phyloP scores from a whole-genome alignment of 768 basidiomycete genomes.

The Calocera viscosa region DNA sequence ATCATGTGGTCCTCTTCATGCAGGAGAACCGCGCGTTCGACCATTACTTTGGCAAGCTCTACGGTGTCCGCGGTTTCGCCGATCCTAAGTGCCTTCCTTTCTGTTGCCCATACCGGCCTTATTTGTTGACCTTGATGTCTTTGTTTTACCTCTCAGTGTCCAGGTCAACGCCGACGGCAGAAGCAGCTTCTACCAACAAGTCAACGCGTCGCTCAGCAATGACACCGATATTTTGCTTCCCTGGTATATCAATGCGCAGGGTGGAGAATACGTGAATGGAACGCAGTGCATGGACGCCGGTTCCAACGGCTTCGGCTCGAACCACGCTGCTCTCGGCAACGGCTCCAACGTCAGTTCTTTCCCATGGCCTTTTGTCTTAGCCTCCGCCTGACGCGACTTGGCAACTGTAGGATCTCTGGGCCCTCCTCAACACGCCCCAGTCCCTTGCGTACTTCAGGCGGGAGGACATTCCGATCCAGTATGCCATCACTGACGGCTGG shows the following conservation, averaged over 20 bases:
- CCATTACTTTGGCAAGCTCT: constrained; percentile 17
- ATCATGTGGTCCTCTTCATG: constrained; percentile 19
- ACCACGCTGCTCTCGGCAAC: constrained; percentile 13
- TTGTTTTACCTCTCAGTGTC: not conserved
- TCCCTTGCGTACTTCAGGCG: constrained; percentile 14
- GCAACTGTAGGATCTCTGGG: constrained; percentile 13
- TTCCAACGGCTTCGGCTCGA: constrained; percentile 12
- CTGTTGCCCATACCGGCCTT: not conserved
- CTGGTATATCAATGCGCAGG: constrained; percentile 15
- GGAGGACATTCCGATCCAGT: constrained; percentile 16
- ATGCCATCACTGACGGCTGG: constrained; percentile 15
- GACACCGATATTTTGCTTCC: constrained; percentile 11
- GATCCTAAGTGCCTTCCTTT: constrained; percentile 14
- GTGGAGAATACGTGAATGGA: constrained; percentile 10
- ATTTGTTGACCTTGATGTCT: not conserved
- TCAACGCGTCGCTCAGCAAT: constrained; percentile 12
- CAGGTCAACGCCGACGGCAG: constrained; percentile 3
- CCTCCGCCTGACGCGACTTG: not conserved
- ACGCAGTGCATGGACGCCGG: constrained; percentile 18
- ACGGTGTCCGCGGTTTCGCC: constrained; percentile 16
- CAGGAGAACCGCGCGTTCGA: constrained; percentile 19
- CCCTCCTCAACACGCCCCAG: constrained; percentile 12
- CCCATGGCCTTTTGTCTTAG: not conserved
- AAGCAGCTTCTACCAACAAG: constrained; percentile 1
- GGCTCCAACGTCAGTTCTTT: constrained; percentile 10